A percentile compares a stretch with the other conserved stretches of the same genome.
These are phyloP conservation scores for Dendrostoma leiphaemia DNA, from an alignment of 2,329 filamentous ascomycete genomes.

Conservation along the genomic window DNA sequence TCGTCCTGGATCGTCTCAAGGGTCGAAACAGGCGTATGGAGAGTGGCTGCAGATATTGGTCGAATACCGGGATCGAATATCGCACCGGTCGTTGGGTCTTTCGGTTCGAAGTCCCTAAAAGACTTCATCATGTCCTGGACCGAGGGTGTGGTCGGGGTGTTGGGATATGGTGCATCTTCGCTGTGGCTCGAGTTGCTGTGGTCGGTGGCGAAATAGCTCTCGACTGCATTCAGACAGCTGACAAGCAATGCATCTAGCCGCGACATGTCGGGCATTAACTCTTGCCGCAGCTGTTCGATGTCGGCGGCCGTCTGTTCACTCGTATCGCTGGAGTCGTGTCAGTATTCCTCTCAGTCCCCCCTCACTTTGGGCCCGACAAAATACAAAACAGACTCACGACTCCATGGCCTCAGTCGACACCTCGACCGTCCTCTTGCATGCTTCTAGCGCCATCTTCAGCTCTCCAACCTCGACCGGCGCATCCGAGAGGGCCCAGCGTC, in stretches of 20 bases:
- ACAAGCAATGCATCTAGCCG: conserved; percentile 4
- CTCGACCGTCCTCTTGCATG: conserved; percentile 12
- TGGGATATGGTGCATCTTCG: neutral
- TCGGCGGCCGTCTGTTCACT: neutral
- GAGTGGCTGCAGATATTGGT: neutral
- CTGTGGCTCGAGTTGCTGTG: neutral
- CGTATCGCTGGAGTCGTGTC: neutral
- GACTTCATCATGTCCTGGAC: conserved; percentile 6
- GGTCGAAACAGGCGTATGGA: neutral
- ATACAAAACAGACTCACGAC: conserved; percentile 8
- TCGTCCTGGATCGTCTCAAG: neutral
- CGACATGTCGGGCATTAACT: neutral
- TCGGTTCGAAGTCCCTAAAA: conserved; percentile 1
- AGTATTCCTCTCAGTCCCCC: neutral
- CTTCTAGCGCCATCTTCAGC: conserved; percentile 5
- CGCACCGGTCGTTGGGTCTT: too few relatives aligned
- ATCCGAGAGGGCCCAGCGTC: conserved; percentile 14
- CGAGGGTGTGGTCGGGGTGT: conserved; percentile 1
- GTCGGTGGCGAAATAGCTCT: neutral
- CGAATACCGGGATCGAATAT: too few relatives aligned
- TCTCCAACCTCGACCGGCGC: conserved; percentile 8
- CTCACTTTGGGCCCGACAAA: neutral
- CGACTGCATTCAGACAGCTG: conserved; percentile 11
- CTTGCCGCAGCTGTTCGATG: conserved; percentile 5
- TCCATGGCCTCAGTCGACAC: conserved; percentile 9